phyloP scores from a whole-genome alignment of 2,329 filamentous ascomycete species.

The Zymoseptoria pseudotritici region DNA sequence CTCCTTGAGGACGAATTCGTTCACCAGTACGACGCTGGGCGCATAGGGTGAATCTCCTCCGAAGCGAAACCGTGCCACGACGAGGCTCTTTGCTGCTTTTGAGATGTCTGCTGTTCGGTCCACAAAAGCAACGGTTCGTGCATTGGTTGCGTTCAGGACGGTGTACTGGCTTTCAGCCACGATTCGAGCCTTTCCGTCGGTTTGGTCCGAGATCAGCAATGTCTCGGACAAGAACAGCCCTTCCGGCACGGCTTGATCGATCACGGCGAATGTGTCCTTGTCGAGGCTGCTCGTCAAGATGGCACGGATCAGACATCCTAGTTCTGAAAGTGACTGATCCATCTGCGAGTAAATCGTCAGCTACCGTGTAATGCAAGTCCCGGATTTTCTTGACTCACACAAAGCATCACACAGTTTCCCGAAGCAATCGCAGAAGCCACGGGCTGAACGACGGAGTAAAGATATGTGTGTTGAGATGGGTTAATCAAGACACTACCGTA shows the following conservation, averaged over 20 bases:
- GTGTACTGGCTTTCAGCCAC: too few relatives aligned
- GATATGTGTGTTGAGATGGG: constrained; percentile 41
- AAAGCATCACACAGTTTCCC: constrained; percentile 46
- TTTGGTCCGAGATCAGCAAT: constrained; percentile 14
- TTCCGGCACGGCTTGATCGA: constrained; percentile 28
- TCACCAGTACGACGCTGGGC: constrained; percentile 57
- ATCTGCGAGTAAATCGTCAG: constrained; percentile 23
- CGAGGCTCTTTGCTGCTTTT: constrained; percentile 46
- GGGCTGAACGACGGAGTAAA: constrained; percentile 41
- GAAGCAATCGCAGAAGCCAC: constrained; percentile 43
- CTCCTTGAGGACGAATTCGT: constrained; percentile 51
- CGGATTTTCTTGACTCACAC: constrained; percentile 33
- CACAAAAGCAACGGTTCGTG: constrained; percentile 48
- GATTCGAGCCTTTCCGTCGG: constrained; percentile 29
- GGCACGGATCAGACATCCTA: constrained; percentile 31
- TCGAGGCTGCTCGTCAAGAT: constrained; percentile 38
- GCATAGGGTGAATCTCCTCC: constrained; percentile 53
- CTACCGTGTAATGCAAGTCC: neutral
- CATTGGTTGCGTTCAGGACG: too few relatives aligned
- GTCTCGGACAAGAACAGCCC: constrained; percentile 30
- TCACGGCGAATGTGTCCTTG: constrained; percentile 42
- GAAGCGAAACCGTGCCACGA: constrained; percentile 48
- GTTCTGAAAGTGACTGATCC: constrained; percentile 34
- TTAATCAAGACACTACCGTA: constrained; percentile 43
- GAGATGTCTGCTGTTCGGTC: constrained; percentile 52